phyloP scores from a whole-genome alignment of 169 alveolate species.

The Perkinsus chesapeaki region DNA sequence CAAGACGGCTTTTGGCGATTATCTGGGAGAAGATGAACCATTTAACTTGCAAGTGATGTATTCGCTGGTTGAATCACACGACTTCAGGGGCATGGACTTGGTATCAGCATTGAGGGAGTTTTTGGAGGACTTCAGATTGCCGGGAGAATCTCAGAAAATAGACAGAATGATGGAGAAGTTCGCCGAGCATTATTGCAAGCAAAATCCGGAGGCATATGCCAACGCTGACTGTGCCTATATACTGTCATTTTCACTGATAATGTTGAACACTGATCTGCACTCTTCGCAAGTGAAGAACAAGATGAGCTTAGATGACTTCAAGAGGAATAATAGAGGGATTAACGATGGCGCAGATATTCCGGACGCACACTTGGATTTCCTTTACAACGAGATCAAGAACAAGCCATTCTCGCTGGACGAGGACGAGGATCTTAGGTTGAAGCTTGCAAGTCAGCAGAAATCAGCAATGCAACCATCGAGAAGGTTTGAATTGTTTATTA shows the following conservation, averaged over 20 bases:
- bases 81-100: constrained; percentile 52
- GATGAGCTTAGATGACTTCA: constrained; percentile 49
- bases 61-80: constrained; percentile 11
- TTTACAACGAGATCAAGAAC: constrained; percentile 35
- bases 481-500: constrained; percentile 23
- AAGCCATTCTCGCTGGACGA: constrained; percentile 29
- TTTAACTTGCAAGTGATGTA: not conserved
- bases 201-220: constrained; percentile 66
- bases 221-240: constrained; percentile 78
- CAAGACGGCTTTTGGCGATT: constrained; percentile 43
- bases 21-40: constrained; percentile 29
- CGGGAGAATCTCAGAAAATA: constrained; percentile 87
- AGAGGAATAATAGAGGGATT: constrained; percentile 48
- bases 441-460: not conserved
- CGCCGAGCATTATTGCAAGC: constrained; percentile 72
- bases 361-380: constrained; percentile 23
- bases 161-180: constrained; percentile 84
- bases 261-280: constrained; percentile 82
- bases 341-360: constrained; percentile 49
- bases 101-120: constrained; percentile 68
- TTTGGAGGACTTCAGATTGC: constrained; percentile 79
- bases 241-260: constrained; percentile 77
- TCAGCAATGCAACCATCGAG: not conserved
- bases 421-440: constrained; percentile 10
- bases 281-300: constrained; percentile 66